Conservation (phyloP, 805 yeast species). For the Lipomyces japonicus region DNA sequence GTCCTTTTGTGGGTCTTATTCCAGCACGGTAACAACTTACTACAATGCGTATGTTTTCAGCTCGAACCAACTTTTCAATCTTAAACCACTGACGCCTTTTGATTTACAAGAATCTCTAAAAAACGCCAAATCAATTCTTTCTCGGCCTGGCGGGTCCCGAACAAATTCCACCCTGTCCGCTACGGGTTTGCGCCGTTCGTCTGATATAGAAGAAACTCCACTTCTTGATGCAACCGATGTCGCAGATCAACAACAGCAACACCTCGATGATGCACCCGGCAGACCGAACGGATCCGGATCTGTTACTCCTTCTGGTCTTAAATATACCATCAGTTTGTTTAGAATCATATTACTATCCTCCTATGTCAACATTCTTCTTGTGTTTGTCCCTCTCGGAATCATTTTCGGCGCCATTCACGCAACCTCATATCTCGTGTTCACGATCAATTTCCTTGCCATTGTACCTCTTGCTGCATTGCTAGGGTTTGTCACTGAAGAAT, state of each 20-base stretch:
- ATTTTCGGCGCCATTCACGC: conserved; percentile 60
- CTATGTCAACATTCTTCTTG: conserved; percentile 71
- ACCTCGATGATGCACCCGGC: not conserved
- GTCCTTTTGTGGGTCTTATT: no score
- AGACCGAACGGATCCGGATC: conserved; percentile 3
- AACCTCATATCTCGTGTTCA: conserved; percentile 55
- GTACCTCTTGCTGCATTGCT: conserved; percentile 87
- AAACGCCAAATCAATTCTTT: conserved; percentile 12
- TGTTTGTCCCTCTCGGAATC: conserved; percentile 88
- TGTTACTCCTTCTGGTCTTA: not conserved
- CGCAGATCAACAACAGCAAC: not conserved
- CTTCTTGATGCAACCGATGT: conserved; percentile 5
- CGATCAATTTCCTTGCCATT: conserved; percentile 81
- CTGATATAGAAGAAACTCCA: conserved; percentile 14
- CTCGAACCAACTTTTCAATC: no score
- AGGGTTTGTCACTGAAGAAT: conserved; percentile 90
- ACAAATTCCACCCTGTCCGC: conserved; percentile 5
- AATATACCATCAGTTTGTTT: not conserved
- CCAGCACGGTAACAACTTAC: no score
- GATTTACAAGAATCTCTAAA: conserved; percentile 11
- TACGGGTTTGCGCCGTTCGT: conserved; percentile 2
- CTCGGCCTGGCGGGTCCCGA: conserved; percentile 18
- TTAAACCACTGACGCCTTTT: no score
- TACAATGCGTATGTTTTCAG: no score
- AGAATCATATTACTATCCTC: conserved; percentile 18